These are phyloP conservation scores for Fusarium sp. DNA, from an alignment of 2,329 filamentous ascomycete genomes.

Conservation along the genomic window DNA sequence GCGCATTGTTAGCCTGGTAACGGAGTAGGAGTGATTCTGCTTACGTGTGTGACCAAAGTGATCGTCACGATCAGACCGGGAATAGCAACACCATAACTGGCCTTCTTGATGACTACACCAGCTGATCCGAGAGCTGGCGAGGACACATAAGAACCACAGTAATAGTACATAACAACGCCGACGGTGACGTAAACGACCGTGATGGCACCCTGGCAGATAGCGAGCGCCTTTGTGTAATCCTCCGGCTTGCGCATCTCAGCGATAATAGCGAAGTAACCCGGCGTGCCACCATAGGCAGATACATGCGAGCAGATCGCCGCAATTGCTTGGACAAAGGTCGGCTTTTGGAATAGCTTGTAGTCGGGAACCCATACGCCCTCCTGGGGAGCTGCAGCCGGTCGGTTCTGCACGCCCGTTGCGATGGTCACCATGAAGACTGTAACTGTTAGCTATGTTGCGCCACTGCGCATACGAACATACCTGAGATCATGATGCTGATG, in stretches of 20 bases:
- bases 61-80: conserved; percentile 46
- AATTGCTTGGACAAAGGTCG: conserved; percentile 49
- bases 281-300: conserved; percentile 53
- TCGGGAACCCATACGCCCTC: conserved; percentile 46
- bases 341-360: conserved; percentile 47
- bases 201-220: conserved; percentile 44
- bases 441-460: neutral
- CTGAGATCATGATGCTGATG: conserved; percentile 27
- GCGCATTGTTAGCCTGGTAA: neutral
- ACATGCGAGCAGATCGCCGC: conserved; percentile 49
- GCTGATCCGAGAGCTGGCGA: conserved; percentile 60
- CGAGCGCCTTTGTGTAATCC: conserved; percentile 42
- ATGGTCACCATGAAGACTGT: conserved; percentile 38
- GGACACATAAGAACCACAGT: conserved; percentile 58
- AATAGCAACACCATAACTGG: conserved; percentile 54
- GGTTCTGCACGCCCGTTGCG: conserved; percentile 35
- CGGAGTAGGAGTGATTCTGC: no score
- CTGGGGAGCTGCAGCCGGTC: conserved; percentile 26
- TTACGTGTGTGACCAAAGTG: conserved; percentile 42
- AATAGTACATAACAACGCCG: conserved; percentile 57
- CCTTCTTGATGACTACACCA: conserved; percentile 55
- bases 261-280: conserved; percentile 49
- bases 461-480: neutral
- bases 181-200: conserved; percentile 50
- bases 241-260: conserved; percentile 50